A percentile compares a stretch with the other conserved stretches of the same genome.
Evolutionary conservation across 2,329 filamentous ascomycete genomes (phyloP).

Genomic region (Chrysosporium queenslandicum): DNA sequence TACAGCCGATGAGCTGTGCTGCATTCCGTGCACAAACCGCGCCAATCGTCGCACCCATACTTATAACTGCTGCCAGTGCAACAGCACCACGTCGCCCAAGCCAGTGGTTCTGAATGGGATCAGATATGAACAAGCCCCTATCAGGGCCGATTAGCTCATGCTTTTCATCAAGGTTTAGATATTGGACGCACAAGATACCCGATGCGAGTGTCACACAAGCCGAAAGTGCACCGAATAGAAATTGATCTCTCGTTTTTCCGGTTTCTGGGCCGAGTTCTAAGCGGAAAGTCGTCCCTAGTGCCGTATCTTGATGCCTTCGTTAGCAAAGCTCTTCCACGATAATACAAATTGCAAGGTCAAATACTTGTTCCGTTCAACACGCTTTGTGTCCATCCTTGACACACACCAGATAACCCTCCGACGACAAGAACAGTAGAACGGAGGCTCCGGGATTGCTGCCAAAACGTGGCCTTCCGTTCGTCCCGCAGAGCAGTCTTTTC

Average conservation of each 20-base stretch:
- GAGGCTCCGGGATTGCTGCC: slow-evolving; percentile 10
- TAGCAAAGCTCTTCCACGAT: neutral
- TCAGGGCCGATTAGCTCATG: neutral
- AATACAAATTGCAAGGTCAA: neutral
- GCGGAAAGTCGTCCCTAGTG: neutral
- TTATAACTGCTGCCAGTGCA: slow-evolving; percentile 3
- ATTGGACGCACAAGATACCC: slow-evolving; percentile 4
- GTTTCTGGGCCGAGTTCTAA: neutral
- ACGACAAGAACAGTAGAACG: slow-evolving; percentile 4
- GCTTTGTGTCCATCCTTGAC: slow-evolving; percentile 12
- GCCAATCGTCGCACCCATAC: slow-evolving; percentile 10
- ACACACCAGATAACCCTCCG: slow-evolving; percentile 9
- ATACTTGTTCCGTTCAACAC: slow-evolving; percentile 11
- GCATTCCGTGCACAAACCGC: slow-evolving; percentile 1
- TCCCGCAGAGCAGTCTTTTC: slow-evolving; percentile 4
- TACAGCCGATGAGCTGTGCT: slow-evolving; percentile 6
- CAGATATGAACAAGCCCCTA: slow-evolving; percentile 9
- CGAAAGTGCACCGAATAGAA: slow-evolving; percentile 1
- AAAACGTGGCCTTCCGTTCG: slow-evolving; percentile 5
- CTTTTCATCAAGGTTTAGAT: neutral
- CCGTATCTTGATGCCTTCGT: neutral
- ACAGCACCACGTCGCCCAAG: slow-evolving; percentile 10
- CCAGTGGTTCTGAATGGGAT: slow-evolving; percentile 13
- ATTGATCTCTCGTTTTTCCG: neutral
- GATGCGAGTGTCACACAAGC: slow-evolving; percentile 8